A percentile compares a stretch with the other conserved stretches of the same genome.
Evolutionary conservation across 352 stramenopile genomes (phyloP).

Genomic region (Pythium vanterpoolii): DNA sequence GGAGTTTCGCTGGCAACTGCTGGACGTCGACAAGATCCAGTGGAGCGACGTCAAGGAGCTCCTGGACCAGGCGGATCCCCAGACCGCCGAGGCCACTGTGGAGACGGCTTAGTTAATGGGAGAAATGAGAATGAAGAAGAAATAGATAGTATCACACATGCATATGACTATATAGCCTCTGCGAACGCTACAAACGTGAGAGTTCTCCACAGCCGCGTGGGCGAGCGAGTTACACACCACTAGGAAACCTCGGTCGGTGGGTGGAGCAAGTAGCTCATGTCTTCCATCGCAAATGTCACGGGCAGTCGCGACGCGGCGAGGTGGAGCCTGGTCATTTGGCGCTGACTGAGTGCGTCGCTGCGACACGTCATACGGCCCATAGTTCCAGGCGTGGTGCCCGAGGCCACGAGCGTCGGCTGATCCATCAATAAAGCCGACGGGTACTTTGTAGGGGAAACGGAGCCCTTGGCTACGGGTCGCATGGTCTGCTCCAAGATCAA

Average conservation of each 20-base stretch:
- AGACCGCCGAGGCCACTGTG: neutral
- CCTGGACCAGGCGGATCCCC: constrained; percentile 11
- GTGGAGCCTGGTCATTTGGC: constrained; percentile 17
- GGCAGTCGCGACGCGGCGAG: constrained; percentile 17
- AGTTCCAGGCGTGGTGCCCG: neutral
- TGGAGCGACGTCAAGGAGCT: constrained; percentile 30
- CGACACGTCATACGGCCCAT: constrained; percentile 4
- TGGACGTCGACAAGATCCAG: constrained; percentile 33
- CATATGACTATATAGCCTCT: neutral
- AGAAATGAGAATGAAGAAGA: neutral
- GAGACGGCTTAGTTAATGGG: constrained; percentile 5
- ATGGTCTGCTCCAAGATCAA: constrained; percentile 1
- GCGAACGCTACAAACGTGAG: too few species aligned
- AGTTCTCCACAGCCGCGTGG: too few species aligned
- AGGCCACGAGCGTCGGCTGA: constrained; percentile 1
- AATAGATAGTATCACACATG: neutral
- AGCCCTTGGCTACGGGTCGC: neutral
- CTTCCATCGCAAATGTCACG: constrained; percentile 20
- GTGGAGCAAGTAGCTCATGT: constrained; percentile 24
- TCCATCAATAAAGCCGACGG: constrained; percentile 15
- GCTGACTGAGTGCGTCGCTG: constrained; percentile 7
- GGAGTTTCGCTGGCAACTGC: constrained; percentile 67
- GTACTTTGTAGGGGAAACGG: constrained; percentile 1
- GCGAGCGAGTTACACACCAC: too few species aligned
- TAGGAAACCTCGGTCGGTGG: constrained; percentile 13